Base-by-base conservation (phyloP, 2,329 filamentous ascomycete genomes). In the Boeremia exigua region DNA sequence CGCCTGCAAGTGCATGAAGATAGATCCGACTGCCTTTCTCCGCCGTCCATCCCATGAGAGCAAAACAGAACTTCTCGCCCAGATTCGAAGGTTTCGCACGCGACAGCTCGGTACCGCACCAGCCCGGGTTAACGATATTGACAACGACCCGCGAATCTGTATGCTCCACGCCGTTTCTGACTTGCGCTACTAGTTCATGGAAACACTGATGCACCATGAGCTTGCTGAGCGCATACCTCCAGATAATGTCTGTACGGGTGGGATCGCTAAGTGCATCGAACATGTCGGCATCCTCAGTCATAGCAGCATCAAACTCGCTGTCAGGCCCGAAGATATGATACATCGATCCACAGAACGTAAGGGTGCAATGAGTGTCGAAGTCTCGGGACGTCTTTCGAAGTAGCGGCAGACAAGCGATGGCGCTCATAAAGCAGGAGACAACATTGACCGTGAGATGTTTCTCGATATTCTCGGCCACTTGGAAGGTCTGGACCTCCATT, bases 401-500 rank as follows among this genome's bases (percentile, higher is more conserved):
- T 25, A 42, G 59, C 12, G 60, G 68, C 14, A 71, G 29, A 4
- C 69, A 34, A 23, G 63, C 33, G 19, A 65, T 54, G 8, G 60
- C 59, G 14, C 69, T 52, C 6, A 71, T 52, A 33, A 66, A 66
- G 5, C 60, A 65, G 47, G 32, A 54, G 2, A 54, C 46, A 15
- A 70, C 70, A 49, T 73, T 73, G 48, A 69, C 62, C 0, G 62
- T 61, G 11, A 73, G 54, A 6, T 65, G 65, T 8, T 48, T 57
- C 51, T 73, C 70, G 36, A 65, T 60, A 28, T 58, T 65, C 51
- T 71, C 67, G 5, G 59, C 61, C 3, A 36, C 19, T 25, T 43
- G 32, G 30, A 43, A 62, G 7, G 46, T 47, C 28, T 50, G 47
- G 3, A 54, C 9, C 19, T 56, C 49, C 39, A 60, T 50, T 15